phyloP scores from a whole-genome alignment of 257 asterid genomes.

The Schizonepeta tenuifolia region DNA sequence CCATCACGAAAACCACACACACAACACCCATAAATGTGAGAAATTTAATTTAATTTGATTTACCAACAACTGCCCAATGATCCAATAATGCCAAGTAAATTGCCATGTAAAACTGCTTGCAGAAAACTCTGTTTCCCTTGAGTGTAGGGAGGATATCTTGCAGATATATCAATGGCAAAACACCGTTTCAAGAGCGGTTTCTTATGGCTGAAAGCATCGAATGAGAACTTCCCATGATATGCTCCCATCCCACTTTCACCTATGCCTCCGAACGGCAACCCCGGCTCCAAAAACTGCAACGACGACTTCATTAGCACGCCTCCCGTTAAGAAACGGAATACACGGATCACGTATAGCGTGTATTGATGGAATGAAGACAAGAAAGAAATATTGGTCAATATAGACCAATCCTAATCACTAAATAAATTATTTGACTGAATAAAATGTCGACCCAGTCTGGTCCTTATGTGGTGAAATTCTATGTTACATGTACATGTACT shows the following conservation, averaged over 20 bases:
- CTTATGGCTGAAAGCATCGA: conserved; percentile 90
- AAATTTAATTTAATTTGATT: not conserved
- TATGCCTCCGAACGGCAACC: conserved; percentile 90
- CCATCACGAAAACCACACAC: not conserved
- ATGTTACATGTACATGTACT: too few relatives aligned
- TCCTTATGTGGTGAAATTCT: not conserved
- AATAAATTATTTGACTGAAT: too few relatives aligned
- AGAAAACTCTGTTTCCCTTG: conserved; percentile 50
- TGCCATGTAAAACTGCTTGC: conserved; percentile 58
- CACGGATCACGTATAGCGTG: not conserved
- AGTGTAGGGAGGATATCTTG: conserved; percentile 88
- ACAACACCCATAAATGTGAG: not conserved
- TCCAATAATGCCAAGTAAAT: conserved; percentile 56
- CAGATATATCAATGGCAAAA: conserved; percentile 65
- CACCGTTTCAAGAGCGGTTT: conserved; percentile 72
- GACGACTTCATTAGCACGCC: not conserved
- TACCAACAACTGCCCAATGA: conserved; percentile 31
- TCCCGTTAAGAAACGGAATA: too few relatives aligned
- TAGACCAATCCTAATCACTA: not conserved
- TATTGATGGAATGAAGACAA: not conserved
- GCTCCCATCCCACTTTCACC: conserved; percentile 97
- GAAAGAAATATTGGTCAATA: not conserved
- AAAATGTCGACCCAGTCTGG: not conserved
- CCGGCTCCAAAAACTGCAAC: conserved; percentile 55
- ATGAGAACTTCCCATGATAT: conserved; percentile 83